These are phyloP conservation scores for Flaveria robusta DNA, from an alignment of 129 eudicot species.

Conservation along the genomic window DNA sequence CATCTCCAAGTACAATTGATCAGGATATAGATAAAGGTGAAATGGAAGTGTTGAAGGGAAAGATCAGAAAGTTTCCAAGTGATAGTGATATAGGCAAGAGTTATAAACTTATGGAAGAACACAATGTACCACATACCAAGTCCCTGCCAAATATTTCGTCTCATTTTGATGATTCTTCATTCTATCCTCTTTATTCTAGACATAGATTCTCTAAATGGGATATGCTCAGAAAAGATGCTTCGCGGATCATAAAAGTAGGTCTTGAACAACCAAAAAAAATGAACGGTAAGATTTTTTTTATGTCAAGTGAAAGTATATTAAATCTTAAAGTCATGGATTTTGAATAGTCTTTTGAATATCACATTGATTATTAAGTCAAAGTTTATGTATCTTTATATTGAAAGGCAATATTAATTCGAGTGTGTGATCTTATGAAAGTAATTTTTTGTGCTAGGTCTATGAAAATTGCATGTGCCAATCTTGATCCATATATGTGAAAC, in stretches of 20 bases:
- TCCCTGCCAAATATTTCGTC: constrained; percentile 58
- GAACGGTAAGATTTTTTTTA: constrained; percentile 42
- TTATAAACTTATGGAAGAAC: constrained; percentile 38
- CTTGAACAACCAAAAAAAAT: constrained; percentile 27
- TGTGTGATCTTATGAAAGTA: constrained; percentile 11
- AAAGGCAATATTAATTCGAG: constrained; percentile 12
- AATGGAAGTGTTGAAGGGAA: constrained; percentile 28
- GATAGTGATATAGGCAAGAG: constrained; percentile 39
- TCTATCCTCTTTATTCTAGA: constrained; percentile 37
- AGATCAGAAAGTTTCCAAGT: constrained; percentile 38
- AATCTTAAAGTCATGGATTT: constrained; percentile 17
- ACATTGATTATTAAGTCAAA: not conserved
- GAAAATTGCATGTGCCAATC: not conserved
- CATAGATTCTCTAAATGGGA: constrained; percentile 41
- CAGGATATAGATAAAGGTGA: constrained; percentile 28
- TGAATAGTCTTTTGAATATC: not conserved
- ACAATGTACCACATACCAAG: constrained; percentile 35
- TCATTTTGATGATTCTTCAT: constrained; percentile 38
- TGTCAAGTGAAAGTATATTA: not conserved
- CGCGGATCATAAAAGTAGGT: constrained; percentile 28
- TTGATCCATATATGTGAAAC: not conserved
- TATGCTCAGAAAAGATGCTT: constrained; percentile 34
- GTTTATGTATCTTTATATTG: not conserved
- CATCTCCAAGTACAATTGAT: constrained; percentile 20
- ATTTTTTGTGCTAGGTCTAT: not conserved